Base-by-base conservation (phyloP, 2,329 filamentous ascomycete species). In the Epichloe festucae region DNA sequence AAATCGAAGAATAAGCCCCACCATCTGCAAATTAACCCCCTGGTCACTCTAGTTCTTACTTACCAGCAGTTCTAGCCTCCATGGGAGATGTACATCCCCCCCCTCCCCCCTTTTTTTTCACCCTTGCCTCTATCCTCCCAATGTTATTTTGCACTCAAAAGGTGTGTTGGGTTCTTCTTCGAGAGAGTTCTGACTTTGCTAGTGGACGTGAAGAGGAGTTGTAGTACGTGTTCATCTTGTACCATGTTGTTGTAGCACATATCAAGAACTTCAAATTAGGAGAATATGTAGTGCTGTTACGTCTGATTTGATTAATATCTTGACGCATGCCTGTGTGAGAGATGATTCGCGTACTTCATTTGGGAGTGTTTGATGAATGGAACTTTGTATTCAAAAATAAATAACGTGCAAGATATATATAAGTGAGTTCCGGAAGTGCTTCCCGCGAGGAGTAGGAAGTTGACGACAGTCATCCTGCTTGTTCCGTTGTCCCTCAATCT, bases 1-100 rank as follows among this genome's bases (percentile, higher is more conserved):
- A 98, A 72, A 97, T 98, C 60, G 93, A 97, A 73, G 79, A 82
- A 59, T 81, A 71, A 63, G 50, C 53, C 36, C 36, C 17, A 14
- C 14, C 15, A 31, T 49, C 44, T 50, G 36, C 43, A 47, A 7
- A 35, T 21, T n/a, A 19, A 19, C 23, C 45, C 45, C 45, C 35
- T 38, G 10, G 14, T 39, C 44, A 21, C 35, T n/a, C 35, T 36
- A 39, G 8, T 46, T 43, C 35, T 45, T 49, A 48, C 49, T 51
- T 49, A 51, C 49, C 42, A 38, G 39, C 44, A 46, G 43, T 46
- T 50, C 38, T 50, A 50, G 52, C 39, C 48, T 35, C 35, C 5
- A 44, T 38, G 48, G 48, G 31, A 49, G 40, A 49, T 43, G 34
- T 23, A 47, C 12, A 42, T 41, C 4, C 31, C 6, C 19, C 17